Conservation (phyloP, 768 basidiomycete genomes). For the Phanerodontia chrysosporium region DNA sequence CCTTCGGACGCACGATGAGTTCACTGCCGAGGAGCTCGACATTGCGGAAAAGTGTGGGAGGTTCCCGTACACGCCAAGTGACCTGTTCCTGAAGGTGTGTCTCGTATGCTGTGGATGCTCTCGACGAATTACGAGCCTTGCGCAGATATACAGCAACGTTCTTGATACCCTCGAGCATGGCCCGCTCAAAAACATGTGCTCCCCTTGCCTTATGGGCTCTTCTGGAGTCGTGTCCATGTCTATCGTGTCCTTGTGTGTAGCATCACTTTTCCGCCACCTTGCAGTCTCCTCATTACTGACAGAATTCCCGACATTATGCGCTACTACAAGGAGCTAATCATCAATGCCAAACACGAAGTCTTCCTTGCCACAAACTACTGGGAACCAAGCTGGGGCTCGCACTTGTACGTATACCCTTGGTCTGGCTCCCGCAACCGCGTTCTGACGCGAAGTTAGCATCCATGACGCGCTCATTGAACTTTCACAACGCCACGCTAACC, state of each 20-base stretch:
- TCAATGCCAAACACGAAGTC: constrained; percentile 58
- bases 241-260: constrained; percentile 50
- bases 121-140: not conserved
- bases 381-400: constrained; percentile 31
- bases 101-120: not conserved
- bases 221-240: constrained; percentile 60
- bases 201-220: constrained; percentile 59
- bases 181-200: constrained; percentile 52
- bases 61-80: constrained; percentile 50
- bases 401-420: constrained; percentile 27
- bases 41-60: constrained; percentile 44
- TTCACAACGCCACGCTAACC: constrained; percentile 40
- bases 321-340: constrained; percentile 61
- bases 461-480: constrained; percentile 45
- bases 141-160: constrained; percentile 59
- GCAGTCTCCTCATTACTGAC: constrained; percentile 7
- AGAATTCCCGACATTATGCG: constrained; percentile 72
- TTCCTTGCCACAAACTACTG: constrained; percentile 66
- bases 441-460: constrained; percentile 29
- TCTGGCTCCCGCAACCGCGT: not conserved
- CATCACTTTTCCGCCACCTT: not conserved
- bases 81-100: constrained; percentile 57
- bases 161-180: constrained; percentile 52
- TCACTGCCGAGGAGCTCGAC: constrained; percentile 40
- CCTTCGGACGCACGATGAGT: constrained; percentile 20